Base-by-base conservation (phyloP, 768 basidiomycete genomes). In the Boletus sensibilis region DNA sequence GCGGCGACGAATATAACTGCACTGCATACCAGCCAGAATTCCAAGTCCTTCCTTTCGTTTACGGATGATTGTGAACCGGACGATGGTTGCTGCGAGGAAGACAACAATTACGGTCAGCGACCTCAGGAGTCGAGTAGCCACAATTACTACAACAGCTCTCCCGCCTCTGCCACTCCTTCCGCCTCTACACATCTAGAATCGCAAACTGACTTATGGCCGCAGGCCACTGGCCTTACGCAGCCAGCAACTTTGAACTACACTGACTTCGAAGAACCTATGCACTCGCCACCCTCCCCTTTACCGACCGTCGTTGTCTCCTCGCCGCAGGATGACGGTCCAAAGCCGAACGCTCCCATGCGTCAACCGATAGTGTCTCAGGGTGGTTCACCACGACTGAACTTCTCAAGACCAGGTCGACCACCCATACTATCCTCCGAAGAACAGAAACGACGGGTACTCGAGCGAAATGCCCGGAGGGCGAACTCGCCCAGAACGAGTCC, bases 381-480 rank as follows among this genome's bases (percentile, higher is more conserved):
- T 45, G 51, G 58, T 34, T 53, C 62, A 18, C 74, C 77, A 6
- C 75, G 75, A 14, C 67, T 78, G 31, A 89, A 88, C 65, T 88
- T 85, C 63, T 88, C 88, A 23, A 75, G 86, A 47, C 86, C 87
- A 44, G 78, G 80, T 51, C 79, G 81, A 21, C 78, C 79, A 18
- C 70, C 70, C 0, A 75, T 76, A 60, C 62, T 71, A 23, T 72
- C 69, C 12, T 72, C 77, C 29, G 71, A 74, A 42, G 73, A 73
- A 29, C 62, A 70, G 54, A 79, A 82, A 55, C 74, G 72, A 33
- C 70, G 69, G 43, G 79, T 79, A 16, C 72, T 90, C 48, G 81
- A 86, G 68, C 79, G 89, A 43, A 88, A 88, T 70, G 73, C 79
- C 33, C 75, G 67, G 50, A 72, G 77, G 52, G 51, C 65, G 14